Percentiles rank a stretch among this genome's conserved stretches.
Conservation (phyloP, 768 basidiomycete genomes). For the Tremella yokohamensis region DNA sequence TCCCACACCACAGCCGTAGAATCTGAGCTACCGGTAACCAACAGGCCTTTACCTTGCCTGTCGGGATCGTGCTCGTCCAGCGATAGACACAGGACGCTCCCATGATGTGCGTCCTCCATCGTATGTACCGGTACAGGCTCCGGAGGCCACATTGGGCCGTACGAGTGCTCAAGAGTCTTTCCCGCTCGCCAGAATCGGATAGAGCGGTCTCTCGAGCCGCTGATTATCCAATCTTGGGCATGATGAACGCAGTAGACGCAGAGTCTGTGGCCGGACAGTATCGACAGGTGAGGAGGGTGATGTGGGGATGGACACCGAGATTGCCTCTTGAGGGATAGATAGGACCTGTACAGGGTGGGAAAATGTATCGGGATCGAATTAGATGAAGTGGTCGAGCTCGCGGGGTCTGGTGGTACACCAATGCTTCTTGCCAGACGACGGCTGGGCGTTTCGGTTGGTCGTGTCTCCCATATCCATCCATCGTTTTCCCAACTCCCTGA, state of each 20-base stretch:
- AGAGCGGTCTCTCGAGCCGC: slow-evolving; percentile 31
- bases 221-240: slow-evolving; percentile 22
- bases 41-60: slow-evolving; percentile 10
- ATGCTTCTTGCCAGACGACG: neutral
- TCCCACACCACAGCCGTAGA: slow-evolving; percentile 22
- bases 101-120: slow-evolving; percentile 23
- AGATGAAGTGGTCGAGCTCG: neutral
- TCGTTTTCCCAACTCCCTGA: slow-evolving; percentile 16
- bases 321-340: neutral
- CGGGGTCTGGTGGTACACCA: neutral
- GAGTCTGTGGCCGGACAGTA: slow-evolving; percentile 15
- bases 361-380: slow-evolving; percentile 27
- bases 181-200: slow-evolving; percentile 22
- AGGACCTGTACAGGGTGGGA: slow-evolving; percentile 30
- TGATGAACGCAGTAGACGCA: slow-evolving; percentile 25
- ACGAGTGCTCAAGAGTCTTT: neutral
- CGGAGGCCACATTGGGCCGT: neutral
- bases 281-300: slow-evolving; percentile 11
- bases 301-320: neutral
- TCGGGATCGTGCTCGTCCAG: slow-evolving; percentile 14
- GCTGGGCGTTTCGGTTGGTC: neutral
- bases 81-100: slow-evolving; percentile 36
- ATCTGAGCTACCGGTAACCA: slow-evolving; percentile 33
- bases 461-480: slow-evolving; percentile 2
- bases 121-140: neutral